Evolutionary conservation across 1,139 yeast species (phyloP).

Genomic region (Entelexis paramagnoliae): DNA sequence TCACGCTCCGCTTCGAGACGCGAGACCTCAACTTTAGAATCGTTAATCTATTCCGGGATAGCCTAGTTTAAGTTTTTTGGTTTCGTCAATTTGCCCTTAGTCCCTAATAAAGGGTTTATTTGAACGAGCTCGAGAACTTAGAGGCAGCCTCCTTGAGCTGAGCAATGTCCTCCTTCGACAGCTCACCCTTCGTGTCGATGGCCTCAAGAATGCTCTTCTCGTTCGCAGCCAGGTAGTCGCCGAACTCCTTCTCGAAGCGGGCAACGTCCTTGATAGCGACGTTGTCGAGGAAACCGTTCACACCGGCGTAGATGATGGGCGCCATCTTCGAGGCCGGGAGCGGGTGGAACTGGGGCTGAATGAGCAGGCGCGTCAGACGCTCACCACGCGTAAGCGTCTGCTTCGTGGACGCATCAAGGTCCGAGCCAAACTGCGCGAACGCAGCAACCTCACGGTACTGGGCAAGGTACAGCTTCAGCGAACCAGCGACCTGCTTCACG

Average conservation of each 20-base stretch:
- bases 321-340: constrained; percentile 98
- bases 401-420: constrained; percentile 99
- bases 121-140: constrained; percentile 43
- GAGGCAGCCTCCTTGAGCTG: constrained; percentile 85
- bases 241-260: constrained; percentile 88
- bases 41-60: constrained; percentile 18
- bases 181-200: constrained; percentile 82
- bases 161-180: constrained; percentile 76
- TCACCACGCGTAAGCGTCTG: constrained; percentile 99
- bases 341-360: constrained; percentile 96
- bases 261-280: constrained; percentile 78
- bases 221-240: constrained; percentile 75
- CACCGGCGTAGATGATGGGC: constrained; percentile 98
- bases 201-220: constrained; percentile 74
- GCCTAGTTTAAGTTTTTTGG: constrained; percentile 12
- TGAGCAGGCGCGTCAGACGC: constrained; percentile 97
- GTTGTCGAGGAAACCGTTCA: constrained; percentile 94
- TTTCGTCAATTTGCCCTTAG: constrained; percentile 7
- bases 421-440: constrained; percentile 99
- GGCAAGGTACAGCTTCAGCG: constrained; percentile 98
- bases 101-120: constrained; percentile 11
- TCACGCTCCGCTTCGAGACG: neutral
- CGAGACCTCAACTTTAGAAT: constrained; percentile 7
- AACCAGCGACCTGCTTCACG: constrained; percentile 99
- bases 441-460: constrained; percentile 99